These are phyloP conservation scores for Mucor circinelloides DNA, from an alignment of 371 early-diverging fungal species.

Conservation along the genomic window DNA sequence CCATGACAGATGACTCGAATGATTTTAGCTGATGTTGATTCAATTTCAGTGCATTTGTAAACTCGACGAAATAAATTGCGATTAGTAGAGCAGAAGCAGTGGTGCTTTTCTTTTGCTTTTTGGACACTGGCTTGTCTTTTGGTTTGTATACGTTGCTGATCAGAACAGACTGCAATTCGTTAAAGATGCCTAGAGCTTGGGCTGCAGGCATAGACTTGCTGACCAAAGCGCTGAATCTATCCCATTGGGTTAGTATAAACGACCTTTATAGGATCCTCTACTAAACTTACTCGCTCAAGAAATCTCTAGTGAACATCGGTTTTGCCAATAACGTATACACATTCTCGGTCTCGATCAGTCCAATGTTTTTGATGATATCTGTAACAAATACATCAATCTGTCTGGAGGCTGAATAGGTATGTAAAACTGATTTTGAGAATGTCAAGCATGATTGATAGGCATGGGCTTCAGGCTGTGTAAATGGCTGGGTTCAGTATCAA, in stretches of 20 bases:
- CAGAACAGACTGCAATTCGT: conserved; percentile 39
- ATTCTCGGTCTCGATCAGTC: conserved; percentile 14
- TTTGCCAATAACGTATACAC: conserved; percentile 28
- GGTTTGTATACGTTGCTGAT: neutral
- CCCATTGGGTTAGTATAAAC: neutral
- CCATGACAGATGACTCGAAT: conserved; percentile 16
- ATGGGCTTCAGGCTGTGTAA: conserved; percentile 28
- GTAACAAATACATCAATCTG: conserved; percentile 51
- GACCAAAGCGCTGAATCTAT: conserved; percentile 34
- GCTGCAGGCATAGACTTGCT: conserved; percentile 48
- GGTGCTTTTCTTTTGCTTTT: conserved; percentile 32
- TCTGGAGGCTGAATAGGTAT: conserved; percentile 51
- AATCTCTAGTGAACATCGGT: conserved; percentile 47
- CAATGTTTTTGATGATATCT: conserved; percentile 41
- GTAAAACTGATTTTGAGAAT: conserved; percentile 34
- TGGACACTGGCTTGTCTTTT: conserved; percentile 32
- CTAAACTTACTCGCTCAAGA: conserved; percentile 47
- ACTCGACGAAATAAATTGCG: conserved; percentile 42
- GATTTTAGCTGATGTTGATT: conserved; percentile 38
- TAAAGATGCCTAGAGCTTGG: conserved; percentile 46
- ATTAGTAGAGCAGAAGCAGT: conserved; percentile 23
- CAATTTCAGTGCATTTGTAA: conserved; percentile 46
- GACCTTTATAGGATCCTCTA: too few species aligned
- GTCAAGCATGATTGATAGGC: conserved; percentile 28
- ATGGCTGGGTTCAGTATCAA: neutral